Base-by-base conservation (phyloP, 352 stramenopile species). In the Phytophthora sojae region DNA sequence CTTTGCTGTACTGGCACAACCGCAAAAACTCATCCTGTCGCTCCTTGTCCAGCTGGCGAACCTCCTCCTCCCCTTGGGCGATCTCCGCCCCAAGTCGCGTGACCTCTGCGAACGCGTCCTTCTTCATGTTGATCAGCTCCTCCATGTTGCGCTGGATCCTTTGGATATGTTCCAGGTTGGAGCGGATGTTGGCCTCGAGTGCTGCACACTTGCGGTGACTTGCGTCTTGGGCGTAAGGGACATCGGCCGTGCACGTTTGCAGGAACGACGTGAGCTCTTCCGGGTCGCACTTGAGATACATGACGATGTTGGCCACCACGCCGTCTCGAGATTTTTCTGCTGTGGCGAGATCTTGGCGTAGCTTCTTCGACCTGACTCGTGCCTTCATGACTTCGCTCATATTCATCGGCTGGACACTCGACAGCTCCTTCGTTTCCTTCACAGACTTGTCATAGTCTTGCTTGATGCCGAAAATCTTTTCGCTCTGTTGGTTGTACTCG, bases 401-500 rank as follows among this genome's bases (percentile, higher is more conserved):
- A 60, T 86, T 66, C 3, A 75, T 68, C 6, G 65, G 60, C 29
- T 73, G 59, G 9, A 49, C 53, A 58, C 54, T 72, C 9, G 75
- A 75, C 15, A 88, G 47, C 21, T 77, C 72, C 60, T 86, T 84
- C n/a, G 71, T 71, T 52, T 78, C 77, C 17, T 68, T 67, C 12
- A 73, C 71, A 19, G 81, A 53, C 56, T 61, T 42, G 0, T 75
- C 64, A 3, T 69, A 59, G 45, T 86, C 61, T 30, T 82, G 70
- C n/a, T 91, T 76, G 53, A 77, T 77, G 26, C 76, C 71, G 35
- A 76, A 81, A n/a, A 91, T 83, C 14, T 71, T 71, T 7, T 67
- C 63, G 53, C 73, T 92, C 23, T 86, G 45, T 0, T 67, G 67
- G 50, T 90, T 89, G 77, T 93, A 93, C 62, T 90, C 75, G 25